Evolutionary conservation across 208 protist species (phyloP).

Genomic region (Trypanosoma caninum): DNA sequence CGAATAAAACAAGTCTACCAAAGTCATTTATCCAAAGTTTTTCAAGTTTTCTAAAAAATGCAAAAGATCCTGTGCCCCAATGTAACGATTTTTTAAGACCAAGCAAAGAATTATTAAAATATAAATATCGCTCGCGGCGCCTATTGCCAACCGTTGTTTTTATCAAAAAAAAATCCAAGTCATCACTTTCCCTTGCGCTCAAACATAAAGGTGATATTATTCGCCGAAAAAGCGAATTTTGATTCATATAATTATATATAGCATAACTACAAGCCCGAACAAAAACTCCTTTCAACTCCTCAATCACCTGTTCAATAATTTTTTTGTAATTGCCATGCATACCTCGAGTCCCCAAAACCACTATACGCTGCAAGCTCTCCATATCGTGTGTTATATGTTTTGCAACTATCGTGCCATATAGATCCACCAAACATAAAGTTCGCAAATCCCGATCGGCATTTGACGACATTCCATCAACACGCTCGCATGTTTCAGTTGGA

Average conservation of each 20-base stretch:
- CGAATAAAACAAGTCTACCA: slow-evolving; percentile 49
- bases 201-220: slow-evolving; percentile 68
- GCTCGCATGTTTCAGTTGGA: slow-evolving; percentile 58
- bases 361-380: slow-evolving; percentile 56
- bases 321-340: slow-evolving; percentile 34
- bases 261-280: slow-evolving; percentile 42
- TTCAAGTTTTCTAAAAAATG: slow-evolving; percentile 60
- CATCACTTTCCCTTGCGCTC: slow-evolving; percentile 7
- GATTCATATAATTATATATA: slow-evolving; percentile 85
- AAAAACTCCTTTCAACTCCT: slow-evolving; percentile 62
- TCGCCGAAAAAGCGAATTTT: slow-evolving; percentile 49
- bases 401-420: slow-evolving; percentile 73
- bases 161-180: neutral
- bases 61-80: slow-evolving; percentile 45
- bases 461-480: slow-evolving; percentile 8
- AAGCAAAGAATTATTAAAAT: slow-evolving; percentile 32
- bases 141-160: neutral
- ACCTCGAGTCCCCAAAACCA: slow-evolving; percentile 59
- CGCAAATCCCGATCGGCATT: slow-evolving; percentile 29
- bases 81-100: slow-evolving; percentile 36
- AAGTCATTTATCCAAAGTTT: slow-evolving; percentile 58
- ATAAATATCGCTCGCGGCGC: slow-evolving; percentile 2
- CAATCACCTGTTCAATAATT: slow-evolving; percentile 55
- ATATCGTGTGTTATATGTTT: slow-evolving; percentile 43
- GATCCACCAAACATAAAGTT: slow-evolving; percentile 52